Conservation (phyloP, 148 eudicot genomes). For the Chenopodium album region DNA sequence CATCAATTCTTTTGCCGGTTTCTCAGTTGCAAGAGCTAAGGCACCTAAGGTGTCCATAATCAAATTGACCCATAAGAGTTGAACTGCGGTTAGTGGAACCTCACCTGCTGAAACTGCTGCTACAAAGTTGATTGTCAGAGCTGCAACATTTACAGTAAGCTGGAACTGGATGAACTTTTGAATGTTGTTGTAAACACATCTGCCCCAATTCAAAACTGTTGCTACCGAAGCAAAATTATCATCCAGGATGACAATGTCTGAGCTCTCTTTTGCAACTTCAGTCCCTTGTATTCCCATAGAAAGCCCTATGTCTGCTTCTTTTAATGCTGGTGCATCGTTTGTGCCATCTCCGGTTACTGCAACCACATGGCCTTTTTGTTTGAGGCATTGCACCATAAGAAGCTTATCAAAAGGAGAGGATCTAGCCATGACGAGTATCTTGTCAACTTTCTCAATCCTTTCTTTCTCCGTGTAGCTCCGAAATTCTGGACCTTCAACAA, state of each 20-base stretch:
- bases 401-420: constrained; percentile 41
- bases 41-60: constrained; percentile 44
- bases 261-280: constrained; percentile 40
- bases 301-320: constrained; percentile 25
- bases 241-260: constrained; percentile 37
- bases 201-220: constrained; percentile 33
- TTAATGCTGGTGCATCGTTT: constrained; percentile 38
- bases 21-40: constrained; percentile 39
- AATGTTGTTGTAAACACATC: constrained; percentile 41
- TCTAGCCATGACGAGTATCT: constrained; percentile 34
- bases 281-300: constrained; percentile 32
- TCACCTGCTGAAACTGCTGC: constrained; percentile 41
- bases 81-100: constrained; percentile 39
- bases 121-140: constrained; percentile 34
- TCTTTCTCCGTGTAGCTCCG: constrained; percentile 29
- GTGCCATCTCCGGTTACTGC: constrained; percentile 44
- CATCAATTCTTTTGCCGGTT: constrained; percentile 37
- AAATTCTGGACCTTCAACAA: constrained; percentile 29
- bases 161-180: constrained; percentile 41
- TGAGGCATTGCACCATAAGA: constrained; percentile 34
- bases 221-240: constrained; percentile 39
- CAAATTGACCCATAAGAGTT: constrained; percentile 37
- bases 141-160: constrained; percentile 36
- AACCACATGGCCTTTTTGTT: constrained; percentile 36
- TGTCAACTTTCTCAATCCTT: constrained; percentile 25